Base-by-base conservation (phyloP, 176 grass and related monocot genomes). In the Elymus sibiricus region DNA sequence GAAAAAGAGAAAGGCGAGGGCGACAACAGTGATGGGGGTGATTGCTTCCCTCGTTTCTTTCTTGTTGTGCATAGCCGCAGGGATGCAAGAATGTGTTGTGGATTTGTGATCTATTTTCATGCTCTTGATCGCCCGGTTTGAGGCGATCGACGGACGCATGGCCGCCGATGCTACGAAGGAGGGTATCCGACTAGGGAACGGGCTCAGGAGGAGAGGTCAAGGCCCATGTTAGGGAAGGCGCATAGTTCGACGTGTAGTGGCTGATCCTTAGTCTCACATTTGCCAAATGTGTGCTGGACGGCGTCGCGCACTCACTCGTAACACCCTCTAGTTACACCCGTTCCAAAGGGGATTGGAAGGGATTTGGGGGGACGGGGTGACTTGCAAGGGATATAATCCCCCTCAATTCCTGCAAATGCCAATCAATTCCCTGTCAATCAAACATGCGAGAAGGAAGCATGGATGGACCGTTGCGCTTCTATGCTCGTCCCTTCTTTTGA, bases 211-310 rank as follows among this genome's bases (percentile, higher is more conserved):
- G 74, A 13, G 21, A 67, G n/a, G 88, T 76, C 47, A 86, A 79
- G 89, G 49, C 56, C 9, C 58, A 51, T 17, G 47, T 51, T 51
- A 51, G 86, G 5, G 46, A 49, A 49, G 46, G 75, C 35, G 86
- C 90, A 17, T 51, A 92, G 13, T 98, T 95, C 62, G 87, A 73
- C 26, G 74, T 95, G 63, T 90, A 88, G 19, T 67, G 90, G 14
- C 84, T 95, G 64, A 92, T 98, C 79, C 84, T 95, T 29, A 87
- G 90, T 68, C 86, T 94, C 40, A 84, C 87, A 13, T 82, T 84
- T 22, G 84, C 84, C 17, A 98, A 94, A 86, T 79, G 51, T 0
- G 40, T 80, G 43, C 51, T 86, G 40, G 84, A 92, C 68, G 67
- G 66, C 71, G 59, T 49, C 21, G 76, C 44, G 2, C 13, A 46